Conservation (phyloP, 495 filamentous ascomycete species). For the Hyphodiscus hymeniophilus region DNA sequence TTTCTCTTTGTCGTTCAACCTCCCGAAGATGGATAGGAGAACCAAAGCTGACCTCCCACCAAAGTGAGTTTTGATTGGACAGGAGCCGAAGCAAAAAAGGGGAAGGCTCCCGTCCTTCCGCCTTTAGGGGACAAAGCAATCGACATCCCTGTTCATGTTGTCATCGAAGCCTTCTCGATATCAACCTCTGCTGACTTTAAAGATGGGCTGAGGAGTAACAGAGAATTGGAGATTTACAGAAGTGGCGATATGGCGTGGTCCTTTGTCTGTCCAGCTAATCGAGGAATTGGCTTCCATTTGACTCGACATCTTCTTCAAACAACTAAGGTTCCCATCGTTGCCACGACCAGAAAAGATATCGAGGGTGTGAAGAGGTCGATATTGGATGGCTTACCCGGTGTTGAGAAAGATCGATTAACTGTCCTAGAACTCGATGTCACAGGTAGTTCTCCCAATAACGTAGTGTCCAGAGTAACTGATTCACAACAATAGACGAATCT, state of each 20-base stretch:
- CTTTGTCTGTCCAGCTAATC: conserved; percentile 57
- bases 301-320: conserved; percentile 56
- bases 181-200: not conserved
- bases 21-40: no score
- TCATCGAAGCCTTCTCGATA: conserved; percentile 13
- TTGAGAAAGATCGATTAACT: conserved; percentile 28
- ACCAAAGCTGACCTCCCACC: no score
- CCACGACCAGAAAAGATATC: conserved; percentile 56
- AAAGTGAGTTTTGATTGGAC: no score
- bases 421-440: conserved; percentile 54
- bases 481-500: conserved; percentile 32
- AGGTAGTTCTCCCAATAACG: conserved; percentile 31
- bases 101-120: conserved; percentile 7
- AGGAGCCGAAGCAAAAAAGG: conserved; percentile 2
- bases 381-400: conserved; percentile 40
- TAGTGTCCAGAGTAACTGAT: not conserved
- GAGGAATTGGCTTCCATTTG: conserved; percentile 68
- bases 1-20: no score
- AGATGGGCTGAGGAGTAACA: not conserved
- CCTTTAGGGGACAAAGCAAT: conserved; percentile 1
- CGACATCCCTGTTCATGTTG: conserved; percentile 14
- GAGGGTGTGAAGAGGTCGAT: conserved; percentile 42
- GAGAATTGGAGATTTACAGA: not conserved
- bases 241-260: conserved; percentile 15
- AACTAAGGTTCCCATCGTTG: conserved; percentile 61